Evolutionary conservation across 2,329 filamentous ascomycete genomes (phyloP).

Genomic region (Ceratocystis albifundus): DNA sequence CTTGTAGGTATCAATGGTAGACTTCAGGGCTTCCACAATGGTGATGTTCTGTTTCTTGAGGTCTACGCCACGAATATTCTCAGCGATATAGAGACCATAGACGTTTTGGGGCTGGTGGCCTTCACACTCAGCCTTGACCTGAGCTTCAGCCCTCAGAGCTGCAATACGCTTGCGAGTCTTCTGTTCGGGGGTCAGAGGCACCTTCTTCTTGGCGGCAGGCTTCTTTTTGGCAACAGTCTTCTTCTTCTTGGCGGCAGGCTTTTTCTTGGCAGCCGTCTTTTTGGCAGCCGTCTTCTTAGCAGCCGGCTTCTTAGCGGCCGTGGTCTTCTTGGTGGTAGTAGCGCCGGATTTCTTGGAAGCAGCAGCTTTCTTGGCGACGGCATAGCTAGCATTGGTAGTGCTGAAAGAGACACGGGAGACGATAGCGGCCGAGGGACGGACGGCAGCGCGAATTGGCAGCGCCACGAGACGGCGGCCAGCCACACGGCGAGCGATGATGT

Average conservation of each 20-base stretch:
- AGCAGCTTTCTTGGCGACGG: conserved; percentile 3
- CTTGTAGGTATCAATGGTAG: conserved; percentile 32
- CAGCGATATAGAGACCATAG: conserved; percentile 33
- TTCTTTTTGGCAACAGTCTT: conserved; percentile 26
- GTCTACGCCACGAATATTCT: conserved; percentile 28
- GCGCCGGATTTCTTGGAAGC: conserved; percentile 15
- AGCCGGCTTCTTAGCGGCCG: conserved; percentile 25
- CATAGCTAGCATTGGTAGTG: conserved; percentile 5
- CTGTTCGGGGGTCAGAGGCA: conserved; percentile 33
- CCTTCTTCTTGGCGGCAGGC: conserved; percentile 27
- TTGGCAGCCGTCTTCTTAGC: conserved; percentile 23
- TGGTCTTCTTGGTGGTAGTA: conserved; percentile 26
- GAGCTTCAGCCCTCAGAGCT: background rate
- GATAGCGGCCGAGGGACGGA: background rate
- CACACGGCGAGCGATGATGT: conserved; percentile 18
- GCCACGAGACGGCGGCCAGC: conserved; percentile 17
- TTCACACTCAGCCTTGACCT: conserved; percentile 11
- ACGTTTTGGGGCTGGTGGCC: conserved; percentile 26
- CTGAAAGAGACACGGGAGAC: conserved; percentile 12
- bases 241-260: conserved; percentile 26
- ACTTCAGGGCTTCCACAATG: conserved; percentile 26
- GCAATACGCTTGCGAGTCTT: conserved; percentile 25
- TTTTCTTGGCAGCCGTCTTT: conserved; percentile 25
- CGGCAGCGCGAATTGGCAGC: conserved; percentile 19
- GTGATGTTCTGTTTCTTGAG: conserved; percentile 5